Conservation (phyloP, 1,284 basidiomycete species). For the Trametes hirsuta region DNA sequence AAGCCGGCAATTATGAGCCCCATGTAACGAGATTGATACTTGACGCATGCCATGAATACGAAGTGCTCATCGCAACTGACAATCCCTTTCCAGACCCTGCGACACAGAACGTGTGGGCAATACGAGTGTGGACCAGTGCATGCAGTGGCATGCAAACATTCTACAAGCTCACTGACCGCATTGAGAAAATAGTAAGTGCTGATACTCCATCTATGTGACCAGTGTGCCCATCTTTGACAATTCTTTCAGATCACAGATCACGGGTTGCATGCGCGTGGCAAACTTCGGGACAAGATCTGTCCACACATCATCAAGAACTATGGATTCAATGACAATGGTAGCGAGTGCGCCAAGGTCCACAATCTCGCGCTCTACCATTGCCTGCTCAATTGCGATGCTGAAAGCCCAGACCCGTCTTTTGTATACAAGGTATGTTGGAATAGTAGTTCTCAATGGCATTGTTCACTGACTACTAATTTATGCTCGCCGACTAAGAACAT, state of each 20-base stretch:
- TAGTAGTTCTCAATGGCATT: too few relatives aligned
- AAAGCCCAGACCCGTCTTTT: background rate
- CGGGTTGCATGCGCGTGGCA: background rate
- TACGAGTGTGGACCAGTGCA: background rate
- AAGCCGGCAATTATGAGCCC: constrained; percentile 3
- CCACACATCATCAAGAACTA: background rate
- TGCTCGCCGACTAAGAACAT: background rate
- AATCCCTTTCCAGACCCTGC: constrained; percentile 3
- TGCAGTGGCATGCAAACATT: background rate
- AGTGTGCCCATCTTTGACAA: too few relatives aligned
- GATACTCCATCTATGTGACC: too few relatives aligned
- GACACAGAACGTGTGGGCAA: background rate
- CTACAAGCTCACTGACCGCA: background rate
- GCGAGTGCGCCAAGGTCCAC: background rate
- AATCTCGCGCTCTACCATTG: background rate
- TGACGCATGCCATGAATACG: constrained; percentile 7
- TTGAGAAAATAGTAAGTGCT: constrained; percentile 2
- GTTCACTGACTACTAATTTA: too few relatives aligned
- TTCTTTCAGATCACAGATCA: background rate
- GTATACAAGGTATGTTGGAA: constrained; percentile 9
- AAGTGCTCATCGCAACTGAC: constrained; percentile 1
- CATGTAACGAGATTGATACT: background rate
- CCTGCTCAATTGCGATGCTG: background rate
- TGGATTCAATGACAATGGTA: background rate
- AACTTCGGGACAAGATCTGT: constrained; percentile 1